Evolutionary conservation across 2,329 filamentous ascomycete species (phyloP).

Genomic region (Aspergillus novoparasiticus): DNA sequence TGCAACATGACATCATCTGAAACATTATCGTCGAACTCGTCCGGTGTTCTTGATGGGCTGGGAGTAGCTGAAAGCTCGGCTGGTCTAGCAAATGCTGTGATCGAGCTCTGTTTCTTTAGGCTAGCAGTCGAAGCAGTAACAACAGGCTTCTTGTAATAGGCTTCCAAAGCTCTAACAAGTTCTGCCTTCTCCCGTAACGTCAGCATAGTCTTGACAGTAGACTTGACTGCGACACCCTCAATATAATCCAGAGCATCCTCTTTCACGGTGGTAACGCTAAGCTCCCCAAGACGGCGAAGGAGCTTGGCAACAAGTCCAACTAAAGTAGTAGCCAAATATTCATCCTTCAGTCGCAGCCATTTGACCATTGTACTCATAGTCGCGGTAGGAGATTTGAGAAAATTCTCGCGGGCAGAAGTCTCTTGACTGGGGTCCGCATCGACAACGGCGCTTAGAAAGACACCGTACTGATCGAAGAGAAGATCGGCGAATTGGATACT

Average conservation of each 20-base stretch:
- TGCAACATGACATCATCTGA: slow-evolving; percentile 45
- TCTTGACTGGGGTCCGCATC: slow-evolving; percentile 45
- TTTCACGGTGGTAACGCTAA: slow-evolving; percentile 68
- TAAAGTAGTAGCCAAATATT: slow-evolving; percentile 79
- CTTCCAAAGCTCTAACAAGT: slow-evolving; percentile 65
- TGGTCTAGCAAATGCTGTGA: slow-evolving; percentile 42
- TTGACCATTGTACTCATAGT: slow-evolving; percentile 73
- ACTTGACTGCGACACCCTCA: slow-evolving; percentile 55
- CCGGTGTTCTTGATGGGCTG: slow-evolving; percentile 32
- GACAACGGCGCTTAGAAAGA: slow-evolving; percentile 73
- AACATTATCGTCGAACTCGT: slow-evolving; percentile 47
- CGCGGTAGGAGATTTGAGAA: slow-evolving; percentile 66
- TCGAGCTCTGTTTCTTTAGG: slow-evolving; percentile 48
- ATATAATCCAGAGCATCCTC: slow-evolving; percentile 65
- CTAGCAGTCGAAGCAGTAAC: slow-evolving; percentile 44
- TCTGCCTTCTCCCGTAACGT: slow-evolving; percentile 82
- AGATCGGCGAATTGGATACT: slow-evolving; percentile 91
- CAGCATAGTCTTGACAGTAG: slow-evolving; percentile 74
- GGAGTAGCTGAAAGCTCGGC: slow-evolving; percentile 38
- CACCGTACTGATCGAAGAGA: slow-evolving; percentile 79
- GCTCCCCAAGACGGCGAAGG: slow-evolving; percentile 76
- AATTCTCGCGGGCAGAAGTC: slow-evolving; percentile 50
- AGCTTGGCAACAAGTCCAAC: slow-evolving; percentile 84
- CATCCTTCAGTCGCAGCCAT: slow-evolving; percentile 88
- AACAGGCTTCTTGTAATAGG: slow-evolving; percentile 49